These are phyloP conservation scores for Starmerella scarabaei DNA, from an alignment of 805 yeast genomes.

Conservation along the genomic window DNA sequence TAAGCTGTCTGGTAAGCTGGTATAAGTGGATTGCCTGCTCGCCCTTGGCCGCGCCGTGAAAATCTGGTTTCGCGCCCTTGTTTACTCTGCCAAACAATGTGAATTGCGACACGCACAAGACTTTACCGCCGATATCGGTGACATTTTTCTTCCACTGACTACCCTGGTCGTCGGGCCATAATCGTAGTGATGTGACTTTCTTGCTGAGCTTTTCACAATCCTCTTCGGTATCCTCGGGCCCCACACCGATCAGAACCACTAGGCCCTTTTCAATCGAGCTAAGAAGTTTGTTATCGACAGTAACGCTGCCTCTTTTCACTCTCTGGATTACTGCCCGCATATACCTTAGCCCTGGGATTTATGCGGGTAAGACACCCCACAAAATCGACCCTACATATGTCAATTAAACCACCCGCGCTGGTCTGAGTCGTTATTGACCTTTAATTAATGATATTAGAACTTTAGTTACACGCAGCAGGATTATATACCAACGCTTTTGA, in stretches of 20 bases:
- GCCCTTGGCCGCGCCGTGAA: conserved; percentile 85
- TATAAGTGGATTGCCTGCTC: conserved; percentile 39
- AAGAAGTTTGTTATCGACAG: conserved; percentile 57
- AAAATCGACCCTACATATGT: too few species aligned
- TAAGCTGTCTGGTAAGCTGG: conserved; percentile 31
- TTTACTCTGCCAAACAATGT: conserved; percentile 74
- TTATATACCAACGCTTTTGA: conserved; percentile 20
- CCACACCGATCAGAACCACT: conserved; percentile 72
- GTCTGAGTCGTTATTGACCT: too few species aligned
- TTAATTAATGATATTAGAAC: too few species aligned
- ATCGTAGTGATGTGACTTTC: conserved; percentile 49
- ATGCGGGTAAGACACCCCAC: too few species aligned
- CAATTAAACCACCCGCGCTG: too few species aligned
- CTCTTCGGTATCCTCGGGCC: conserved; percentile 58
- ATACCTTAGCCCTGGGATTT: neutral
- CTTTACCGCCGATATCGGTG: conserved; percentile 53
- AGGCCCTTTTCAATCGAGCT: conserved; percentile 66
- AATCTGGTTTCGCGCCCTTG: conserved; percentile 92
- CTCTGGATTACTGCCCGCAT: conserved; percentile 89
- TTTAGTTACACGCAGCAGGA: too few species aligned
- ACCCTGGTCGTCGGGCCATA: conserved; percentile 65
- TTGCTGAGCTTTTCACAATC: conserved; percentile 59
- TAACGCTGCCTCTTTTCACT: conserved; percentile 79
- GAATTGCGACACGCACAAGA: conserved; percentile 83
- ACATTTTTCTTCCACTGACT: conserved; percentile 67